These are phyloP conservation scores for Phytophthora megakarya DNA, from an alignment of 352 stramenopile genomes.

Conservation along the genomic window DNA sequence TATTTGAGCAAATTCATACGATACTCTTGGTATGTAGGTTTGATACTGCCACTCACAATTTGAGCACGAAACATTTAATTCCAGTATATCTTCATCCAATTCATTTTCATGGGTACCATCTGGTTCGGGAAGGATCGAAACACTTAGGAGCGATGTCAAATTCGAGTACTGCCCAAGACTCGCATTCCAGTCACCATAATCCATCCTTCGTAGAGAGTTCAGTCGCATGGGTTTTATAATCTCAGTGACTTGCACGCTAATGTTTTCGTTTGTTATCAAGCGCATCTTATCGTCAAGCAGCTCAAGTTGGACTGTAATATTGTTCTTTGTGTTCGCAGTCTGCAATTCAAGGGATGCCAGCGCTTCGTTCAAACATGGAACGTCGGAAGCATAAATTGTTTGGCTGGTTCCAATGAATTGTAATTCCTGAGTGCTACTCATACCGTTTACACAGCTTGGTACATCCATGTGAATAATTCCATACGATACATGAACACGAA, in stretches of 20 bases:
- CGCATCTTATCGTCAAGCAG: constrained; percentile 25
- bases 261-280: constrained; percentile 10
- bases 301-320: constrained; percentile 13
- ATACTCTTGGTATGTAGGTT: constrained; percentile 41
- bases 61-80: constrained; percentile 34
- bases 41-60: constrained; percentile 38
- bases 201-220: constrained; percentile 1
- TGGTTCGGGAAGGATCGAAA: constrained; percentile 7
- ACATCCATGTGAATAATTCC: constrained; percentile 16
- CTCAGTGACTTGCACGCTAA: constrained; percentile 13
- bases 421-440: neutral
- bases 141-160: constrained; percentile 11
- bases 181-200: constrained; percentile 7
- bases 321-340: neutral
- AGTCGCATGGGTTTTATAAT: neutral
- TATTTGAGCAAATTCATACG: constrained; percentile 43
- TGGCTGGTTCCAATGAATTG: constrained; percentile 6
- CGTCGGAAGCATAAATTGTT: constrained; percentile 17
- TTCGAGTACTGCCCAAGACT: constrained; percentile 1
- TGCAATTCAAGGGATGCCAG: constrained; percentile 20
- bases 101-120: neutral
- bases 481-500: constrained; percentile 26
- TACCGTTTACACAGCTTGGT: constrained; percentile 20
- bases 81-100: constrained; percentile 15
- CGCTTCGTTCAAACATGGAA: constrained; percentile 33